Percentiles rank a stretch among this genome's conserved stretches.
Conservation (phyloP, 371 early-diverging fungal genomes). For the Apophysomyces sp. region DNA sequence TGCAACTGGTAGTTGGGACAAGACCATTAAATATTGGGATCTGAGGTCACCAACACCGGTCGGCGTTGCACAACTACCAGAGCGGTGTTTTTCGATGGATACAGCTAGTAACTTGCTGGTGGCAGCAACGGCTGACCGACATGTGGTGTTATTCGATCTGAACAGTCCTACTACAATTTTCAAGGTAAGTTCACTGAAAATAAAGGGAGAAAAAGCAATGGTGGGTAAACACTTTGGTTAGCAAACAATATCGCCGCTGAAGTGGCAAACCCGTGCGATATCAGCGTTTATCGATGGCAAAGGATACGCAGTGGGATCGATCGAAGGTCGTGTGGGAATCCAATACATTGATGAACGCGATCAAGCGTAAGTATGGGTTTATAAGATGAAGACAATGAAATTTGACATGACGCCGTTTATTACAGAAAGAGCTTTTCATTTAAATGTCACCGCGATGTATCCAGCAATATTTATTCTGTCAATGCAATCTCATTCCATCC, state of each 20-base stretch:
- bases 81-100: constrained; percentile 90
- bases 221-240: constrained; percentile 1
- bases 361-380: constrained; percentile 48
- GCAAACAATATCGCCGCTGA: constrained; percentile 76
- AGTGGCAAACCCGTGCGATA: constrained; percentile 84
- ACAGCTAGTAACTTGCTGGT: constrained; percentile 68
- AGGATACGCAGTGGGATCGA: constrained; percentile 88
- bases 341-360: constrained; percentile 89
- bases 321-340: constrained; percentile 93
- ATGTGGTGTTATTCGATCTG: constrained; percentile 71
- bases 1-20: constrained; percentile 95
- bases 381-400: too few relatives aligned
- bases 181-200: constrained; percentile 33
- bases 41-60: constrained; percentile 68
- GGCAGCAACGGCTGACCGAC: constrained; percentile 79
- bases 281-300: constrained; percentile 76
- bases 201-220: neutral
- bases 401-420: too few relatives aligned
- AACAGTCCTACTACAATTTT: constrained; percentile 68
- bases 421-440: constrained; percentile 83
- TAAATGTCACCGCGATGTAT: constrained; percentile 90
- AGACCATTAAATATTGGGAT: constrained; percentile 91
- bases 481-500: constrained; percentile 89
- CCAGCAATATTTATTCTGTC: constrained; percentile 74
- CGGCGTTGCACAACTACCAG: constrained; percentile 67